Evolutionary conservation across 1,284 basidiomycete species (phyloP).

Genomic region (Pseudozyma thailandica): DNA sequence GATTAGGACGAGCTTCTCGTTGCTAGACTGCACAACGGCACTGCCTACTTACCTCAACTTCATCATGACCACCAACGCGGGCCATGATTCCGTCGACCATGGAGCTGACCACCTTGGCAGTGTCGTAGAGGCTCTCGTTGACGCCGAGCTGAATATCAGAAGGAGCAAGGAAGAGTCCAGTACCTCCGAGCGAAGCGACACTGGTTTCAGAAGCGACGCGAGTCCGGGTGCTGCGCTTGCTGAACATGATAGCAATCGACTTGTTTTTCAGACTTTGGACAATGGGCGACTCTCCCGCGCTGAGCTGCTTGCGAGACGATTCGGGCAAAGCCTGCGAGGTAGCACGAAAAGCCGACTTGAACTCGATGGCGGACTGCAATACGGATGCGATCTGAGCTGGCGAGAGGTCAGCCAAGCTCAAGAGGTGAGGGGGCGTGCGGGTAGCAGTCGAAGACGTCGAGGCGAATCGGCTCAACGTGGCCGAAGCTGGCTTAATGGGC

Average conservation of each 20-base stretch:
- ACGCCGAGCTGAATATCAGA: conserved; percentile 96
- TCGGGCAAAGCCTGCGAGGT: conserved; percentile 69
- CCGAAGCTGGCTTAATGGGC: background rate
- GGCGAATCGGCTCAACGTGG: conserved; percentile 21
- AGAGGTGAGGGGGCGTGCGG: conserved; percentile 69
- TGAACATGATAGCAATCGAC: conserved; percentile 88
- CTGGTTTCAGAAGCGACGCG: conserved; percentile 85
- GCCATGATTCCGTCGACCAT: conserved; percentile 99
- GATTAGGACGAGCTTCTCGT: background rate
- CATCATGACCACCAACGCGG: conserved; percentile 87
- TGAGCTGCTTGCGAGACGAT: conserved; percentile 38
- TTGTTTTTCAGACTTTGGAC: conserved; percentile 78
- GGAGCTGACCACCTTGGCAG: conserved; percentile 82
- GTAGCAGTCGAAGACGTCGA: conserved; percentile 19
- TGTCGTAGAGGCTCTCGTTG: conserved; percentile 88
- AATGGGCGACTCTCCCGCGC: conserved; percentile 34
- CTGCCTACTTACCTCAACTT: conserved; percentile 78
- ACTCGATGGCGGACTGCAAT: conserved; percentile 74
- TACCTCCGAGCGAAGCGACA: conserved; percentile 72
- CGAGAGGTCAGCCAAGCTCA: conserved; percentile 84
- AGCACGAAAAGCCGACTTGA: conserved; percentile 74
- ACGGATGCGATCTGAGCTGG: conserved; percentile 77
- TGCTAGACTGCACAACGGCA: no score
- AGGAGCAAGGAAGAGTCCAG: conserved; percentile 89
- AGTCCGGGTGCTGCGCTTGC: conserved; percentile 92